phyloP scores from a whole-genome alignment of 495 filamentous ascomycete genomes.

The Aspergillus indologenus region DNA sequence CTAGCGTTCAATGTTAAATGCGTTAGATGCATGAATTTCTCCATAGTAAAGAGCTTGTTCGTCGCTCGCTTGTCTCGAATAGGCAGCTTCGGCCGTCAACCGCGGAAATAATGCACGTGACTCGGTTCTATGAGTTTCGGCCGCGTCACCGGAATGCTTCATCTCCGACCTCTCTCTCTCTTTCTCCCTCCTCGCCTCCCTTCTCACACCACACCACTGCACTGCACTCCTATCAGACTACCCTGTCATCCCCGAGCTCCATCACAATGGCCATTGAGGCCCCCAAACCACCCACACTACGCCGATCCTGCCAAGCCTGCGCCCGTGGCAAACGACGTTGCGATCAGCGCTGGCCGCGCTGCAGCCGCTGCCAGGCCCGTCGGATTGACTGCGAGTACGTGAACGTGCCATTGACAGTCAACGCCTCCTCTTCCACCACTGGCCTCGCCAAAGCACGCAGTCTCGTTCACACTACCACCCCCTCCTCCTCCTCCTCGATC shows the following conservation, averaged over 20 bases:
- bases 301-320: slow-evolving; percentile 43
- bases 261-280: neutral
- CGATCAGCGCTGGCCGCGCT: slow-evolving; percentile 38
- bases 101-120: too few species aligned
- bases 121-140: too few species aligned
- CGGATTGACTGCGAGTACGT: slow-evolving; percentile 36
- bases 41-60: neutral
- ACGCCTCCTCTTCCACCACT: neutral
- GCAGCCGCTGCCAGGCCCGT: slow-evolving; percentile 35
- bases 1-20: neutral
- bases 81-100: neutral
- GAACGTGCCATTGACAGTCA: slow-evolving; percentile 26
- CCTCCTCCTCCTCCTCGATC: too few species aligned
- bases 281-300: slow-evolving; percentile 12
- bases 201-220: neutral
- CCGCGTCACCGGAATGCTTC: too few species aligned
- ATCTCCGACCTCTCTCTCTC: neutral
- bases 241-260: too few species aligned
- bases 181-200: neutral
- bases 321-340: slow-evolving; percentile 44
- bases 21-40: neutral
- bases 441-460: neutral
- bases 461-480: neutral
- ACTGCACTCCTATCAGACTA: neutral
- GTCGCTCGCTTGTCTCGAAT: neutral